phyloP scores from a whole-genome alignment of 768 basidiomycete species.

The Naganishia vaughanmartiniae region DNA sequence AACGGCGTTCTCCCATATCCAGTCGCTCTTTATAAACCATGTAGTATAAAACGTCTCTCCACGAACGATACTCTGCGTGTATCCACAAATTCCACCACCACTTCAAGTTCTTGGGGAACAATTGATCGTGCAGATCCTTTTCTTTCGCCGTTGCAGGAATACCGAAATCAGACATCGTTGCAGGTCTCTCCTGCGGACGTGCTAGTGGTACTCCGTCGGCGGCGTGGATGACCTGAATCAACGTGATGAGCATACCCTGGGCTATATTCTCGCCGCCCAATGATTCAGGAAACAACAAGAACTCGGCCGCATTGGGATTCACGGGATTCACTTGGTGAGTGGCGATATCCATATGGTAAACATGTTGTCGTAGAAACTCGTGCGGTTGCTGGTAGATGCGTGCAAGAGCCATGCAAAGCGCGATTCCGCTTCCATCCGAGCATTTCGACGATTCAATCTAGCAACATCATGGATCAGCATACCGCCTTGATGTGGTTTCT shows the following conservation, averaged over 20 bases:
- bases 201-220: background rate
- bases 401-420: background rate
- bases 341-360: background rate
- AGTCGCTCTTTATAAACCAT: background rate
- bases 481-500: background rate
- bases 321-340: background rate
- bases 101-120: background rate
- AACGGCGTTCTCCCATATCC: background rate
- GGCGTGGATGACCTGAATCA: background rate
- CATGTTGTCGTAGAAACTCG: background rate
- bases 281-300: background rate
- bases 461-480: background rate
- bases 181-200: background rate
- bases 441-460: constrained; percentile 5
- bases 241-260: constrained; percentile 1
- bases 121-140: background rate
- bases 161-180: background rate
- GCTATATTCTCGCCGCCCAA: background rate
- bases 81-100: background rate
- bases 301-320: background rate
- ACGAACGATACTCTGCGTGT: background rate
- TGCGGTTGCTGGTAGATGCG: background rate
- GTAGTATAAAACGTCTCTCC: background rate
- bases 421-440: background rate
- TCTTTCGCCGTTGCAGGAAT: background rate